Base-by-base conservation (phyloP, 257 asterid species). In the Anisodus tanguticus region DNA sequence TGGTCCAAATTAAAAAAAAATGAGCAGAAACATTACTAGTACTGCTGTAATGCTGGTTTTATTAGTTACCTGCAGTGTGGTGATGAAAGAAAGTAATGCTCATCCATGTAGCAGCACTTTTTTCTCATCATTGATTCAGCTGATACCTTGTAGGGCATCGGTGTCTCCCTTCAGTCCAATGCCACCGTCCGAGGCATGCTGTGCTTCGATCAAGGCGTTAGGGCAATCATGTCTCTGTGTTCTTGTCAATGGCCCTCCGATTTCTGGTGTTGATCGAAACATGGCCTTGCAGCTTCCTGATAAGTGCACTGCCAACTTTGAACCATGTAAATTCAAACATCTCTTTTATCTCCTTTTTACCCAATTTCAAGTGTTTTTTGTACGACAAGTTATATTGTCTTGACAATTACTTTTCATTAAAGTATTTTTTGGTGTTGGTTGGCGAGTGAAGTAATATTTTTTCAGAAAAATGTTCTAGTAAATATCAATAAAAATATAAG, bases 151-250 rank as follows among this genome's bases (percentile, higher is more conserved):
- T 85, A 87, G 98, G 86, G 84, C 93, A n/a, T 91, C 99, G 9
- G 98, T 93, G 39, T 90, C 93, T 35, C 97, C 97, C 0, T 92
- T 92, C 55, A 90, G 92, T 86, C 92, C 93, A 54, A 71, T 88
- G 58, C 95, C 93, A 15, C 98, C 99, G 17, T 88, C 82, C 5
- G 97, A 94, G 72, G 91, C 95, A 60, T 96, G 99, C 85, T 96
- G 99, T 51, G 93, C 93, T 31, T 89, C 98, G 6, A 69, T 96
- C 84, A 93, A 90, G 88, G 97, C 95, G n/a, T 89, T 96, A 3
- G 99, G 99, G 9, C 99, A 96, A 91, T 94, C 99, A 35, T 96
- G 98, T 47, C 87, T 94, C 5, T 96, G 99, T 59, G 90, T 93
- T 47, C 97, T 96, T 16, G 87, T 94, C 53, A 96, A 90, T 69